phyloP scores from a whole-genome alignment of 1,139 yeast species.

The Diutina rugosa region DNA sequence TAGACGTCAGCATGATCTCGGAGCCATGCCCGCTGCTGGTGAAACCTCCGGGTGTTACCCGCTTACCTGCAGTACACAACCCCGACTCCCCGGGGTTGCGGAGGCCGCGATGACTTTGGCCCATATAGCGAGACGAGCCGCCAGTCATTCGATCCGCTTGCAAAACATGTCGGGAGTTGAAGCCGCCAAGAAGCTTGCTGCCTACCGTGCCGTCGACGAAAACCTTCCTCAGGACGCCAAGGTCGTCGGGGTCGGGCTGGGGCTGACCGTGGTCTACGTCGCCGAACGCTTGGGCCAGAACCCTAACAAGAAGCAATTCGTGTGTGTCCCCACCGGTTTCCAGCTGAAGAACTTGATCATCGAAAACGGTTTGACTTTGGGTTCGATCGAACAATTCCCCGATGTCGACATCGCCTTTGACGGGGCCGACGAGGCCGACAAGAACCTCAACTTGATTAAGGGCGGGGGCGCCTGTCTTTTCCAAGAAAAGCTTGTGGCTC shows the following conservation, averaged over 20 bases:
- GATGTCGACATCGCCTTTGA: conserved; percentile 87
- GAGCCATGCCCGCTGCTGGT: no score
- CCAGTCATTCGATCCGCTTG: background rate
- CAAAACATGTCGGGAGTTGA: conserved; percentile 24
- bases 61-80: background rate
- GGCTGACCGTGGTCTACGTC: conserved; percentile 90
- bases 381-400: conserved; percentile 72
- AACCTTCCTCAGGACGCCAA: conserved; percentile 60
- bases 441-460: conserved; percentile 70
- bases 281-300: conserved; percentile 86
- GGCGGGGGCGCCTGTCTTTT: conserved; percentile 98
- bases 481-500: conserved; percentile 92
- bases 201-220: conserved; percentile 85
- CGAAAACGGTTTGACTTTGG: conserved; percentile 67
- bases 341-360: conserved; percentile 82
- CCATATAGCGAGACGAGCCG: background rate
- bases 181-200: conserved; percentile 73
- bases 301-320: conserved; percentile 40
- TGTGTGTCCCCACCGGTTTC: conserved; percentile 93
- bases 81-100: background rate
- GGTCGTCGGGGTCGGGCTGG: conserved; percentile 90
- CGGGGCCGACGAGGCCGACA: conserved; percentile 96
- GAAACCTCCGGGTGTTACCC: background rate
- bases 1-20: no score
- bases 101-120: background rate